These are phyloP conservation scores for Colletotrichum agaves DNA, from an alignment of 2,329 filamentous ascomycete species.

Conservation along the genomic window DNA sequence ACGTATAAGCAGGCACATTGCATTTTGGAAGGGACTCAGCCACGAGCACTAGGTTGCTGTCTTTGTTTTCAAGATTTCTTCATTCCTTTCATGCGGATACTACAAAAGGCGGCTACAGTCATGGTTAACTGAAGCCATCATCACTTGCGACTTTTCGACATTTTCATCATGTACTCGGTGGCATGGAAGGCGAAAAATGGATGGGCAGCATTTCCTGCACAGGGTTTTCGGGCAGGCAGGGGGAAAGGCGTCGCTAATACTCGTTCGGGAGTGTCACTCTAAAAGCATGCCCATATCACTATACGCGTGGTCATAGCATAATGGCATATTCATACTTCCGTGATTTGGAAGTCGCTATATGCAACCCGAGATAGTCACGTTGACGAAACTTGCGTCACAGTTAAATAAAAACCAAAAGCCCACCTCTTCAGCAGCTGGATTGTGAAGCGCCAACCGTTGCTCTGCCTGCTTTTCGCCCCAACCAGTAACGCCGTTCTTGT, in stretches of 20 bases:
- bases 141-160: not conserved
- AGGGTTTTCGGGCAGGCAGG: not conserved
- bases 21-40: slow-evolving; percentile 35
- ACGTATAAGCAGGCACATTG: slow-evolving; percentile 36
- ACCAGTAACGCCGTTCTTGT: slow-evolving; percentile 20
- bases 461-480: not conserved
- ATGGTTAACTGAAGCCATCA: not conserved
- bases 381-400: not conserved
- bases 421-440: not conserved
- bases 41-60: slow-evolving; percentile 14
- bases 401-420: not conserved
- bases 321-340: slow-evolving; percentile 8
- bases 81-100: slow-evolving; percentile 27
- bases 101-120: slow-evolving; percentile 7
- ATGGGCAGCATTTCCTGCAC: slow-evolving; percentile 17
- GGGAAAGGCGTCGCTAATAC: slow-evolving; percentile 13
- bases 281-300: slow-evolving; percentile 11
- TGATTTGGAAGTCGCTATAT: not conserved
- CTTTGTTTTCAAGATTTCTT: slow-evolving; percentile 9
- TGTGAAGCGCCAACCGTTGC: not conserved
- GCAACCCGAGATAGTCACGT: not conserved
- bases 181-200: not conserved
- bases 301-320: slow-evolving; percentile 9
- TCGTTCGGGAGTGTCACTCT: slow-evolving; percentile 5
- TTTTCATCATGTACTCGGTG: not conserved